Evolutionary conservation across 1,139 yeast species (phyloP).

Genomic region (Blastobotrys aristatus): DNA sequence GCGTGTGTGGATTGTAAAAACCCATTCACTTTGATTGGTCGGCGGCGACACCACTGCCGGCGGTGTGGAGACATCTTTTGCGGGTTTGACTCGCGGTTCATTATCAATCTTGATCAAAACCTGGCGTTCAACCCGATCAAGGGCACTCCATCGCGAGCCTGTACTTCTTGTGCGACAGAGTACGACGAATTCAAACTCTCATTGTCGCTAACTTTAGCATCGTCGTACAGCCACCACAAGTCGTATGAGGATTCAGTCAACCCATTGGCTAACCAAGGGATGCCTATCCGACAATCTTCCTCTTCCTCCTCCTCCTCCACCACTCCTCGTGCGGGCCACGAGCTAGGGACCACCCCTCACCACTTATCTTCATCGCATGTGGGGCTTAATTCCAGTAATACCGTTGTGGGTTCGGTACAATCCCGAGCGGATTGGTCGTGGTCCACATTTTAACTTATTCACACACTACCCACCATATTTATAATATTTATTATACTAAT

Average conservation of each 20-base stretch:
- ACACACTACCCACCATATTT: not conserved
- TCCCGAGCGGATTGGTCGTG: constrained; percentile 39
- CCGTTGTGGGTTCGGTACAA: constrained; percentile 5
- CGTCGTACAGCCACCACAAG: not conserved
- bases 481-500: not conserved
- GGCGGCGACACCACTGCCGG: constrained; percentile 89
- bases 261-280: not conserved
- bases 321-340: constrained; percentile 10
- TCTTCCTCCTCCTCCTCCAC: not conserved
- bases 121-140: constrained; percentile 62
- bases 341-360: not conserved
- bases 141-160: constrained; percentile 72
- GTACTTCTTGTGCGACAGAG: constrained; percentile 66
- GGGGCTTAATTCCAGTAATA: constrained; percentile 1
- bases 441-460: constrained; percentile 37
- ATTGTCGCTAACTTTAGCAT: not conserved
- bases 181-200: constrained; percentile 29
- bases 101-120: constrained; percentile 59
- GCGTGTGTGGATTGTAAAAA: constrained; percentile 63
- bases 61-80: constrained; percentile 92
- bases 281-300: constrained; percentile 4
- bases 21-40: constrained; percentile 43
- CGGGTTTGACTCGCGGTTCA: constrained; percentile 50
- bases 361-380: too few species aligned
- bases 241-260: not conserved